Conservation (phyloP, 1,284 basidiomycete species). For the Acaromyces ingoldii region DNA sequence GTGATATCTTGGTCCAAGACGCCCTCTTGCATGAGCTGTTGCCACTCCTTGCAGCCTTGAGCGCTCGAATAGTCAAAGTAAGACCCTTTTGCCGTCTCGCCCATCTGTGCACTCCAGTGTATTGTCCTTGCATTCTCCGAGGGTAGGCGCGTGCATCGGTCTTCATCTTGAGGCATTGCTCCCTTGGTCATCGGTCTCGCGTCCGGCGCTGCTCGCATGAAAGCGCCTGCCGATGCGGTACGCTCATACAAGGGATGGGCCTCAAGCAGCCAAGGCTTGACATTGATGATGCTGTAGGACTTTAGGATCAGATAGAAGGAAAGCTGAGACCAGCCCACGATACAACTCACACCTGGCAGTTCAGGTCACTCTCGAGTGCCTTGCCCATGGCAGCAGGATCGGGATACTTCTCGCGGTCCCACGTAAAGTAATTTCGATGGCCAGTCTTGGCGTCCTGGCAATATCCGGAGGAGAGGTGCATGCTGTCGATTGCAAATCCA, state of each 20-base stretch:
- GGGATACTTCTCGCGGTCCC: conserved; percentile 16
- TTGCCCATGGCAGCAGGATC: conserved; percentile 12
- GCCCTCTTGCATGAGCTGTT: conserved; percentile 11
- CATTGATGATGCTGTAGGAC: conserved; percentile 33
- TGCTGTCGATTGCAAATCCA: conserved; percentile 19
- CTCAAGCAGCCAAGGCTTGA: conserved; percentile 25
- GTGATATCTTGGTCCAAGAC: conserved; percentile 16
- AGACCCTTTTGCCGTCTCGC: conserved; percentile 13
- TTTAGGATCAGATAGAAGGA: too few species aligned
- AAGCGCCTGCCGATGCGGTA: conserved; percentile 7
- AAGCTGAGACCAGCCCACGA: too few species aligned
- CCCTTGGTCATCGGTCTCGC: background rate
- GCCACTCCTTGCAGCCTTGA: conserved; percentile 11
- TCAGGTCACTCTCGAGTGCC: conserved; percentile 10
- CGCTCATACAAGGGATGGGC: conserved; percentile 12
- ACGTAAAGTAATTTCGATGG: conserved; percentile 18
- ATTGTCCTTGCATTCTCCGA: conserved; percentile 8
- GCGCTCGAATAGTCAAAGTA: conserved; percentile 14
- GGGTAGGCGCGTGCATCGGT: background rate
- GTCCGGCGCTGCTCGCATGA: conserved; percentile 17
- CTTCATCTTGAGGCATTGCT: conserved; percentile 5
- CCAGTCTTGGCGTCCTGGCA: conserved; percentile 15
- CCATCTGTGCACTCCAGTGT: conserved; percentile 13
- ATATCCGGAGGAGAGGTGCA: conserved; percentile 21
- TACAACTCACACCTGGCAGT: conserved; percentile 13